Percentiles rank a stretch among this genome's conserved stretches.
These are phyloP conservation scores for Citrus unshiu DNA, from an alignment of 345 rosid species.

Conservation along the genomic window DNA sequence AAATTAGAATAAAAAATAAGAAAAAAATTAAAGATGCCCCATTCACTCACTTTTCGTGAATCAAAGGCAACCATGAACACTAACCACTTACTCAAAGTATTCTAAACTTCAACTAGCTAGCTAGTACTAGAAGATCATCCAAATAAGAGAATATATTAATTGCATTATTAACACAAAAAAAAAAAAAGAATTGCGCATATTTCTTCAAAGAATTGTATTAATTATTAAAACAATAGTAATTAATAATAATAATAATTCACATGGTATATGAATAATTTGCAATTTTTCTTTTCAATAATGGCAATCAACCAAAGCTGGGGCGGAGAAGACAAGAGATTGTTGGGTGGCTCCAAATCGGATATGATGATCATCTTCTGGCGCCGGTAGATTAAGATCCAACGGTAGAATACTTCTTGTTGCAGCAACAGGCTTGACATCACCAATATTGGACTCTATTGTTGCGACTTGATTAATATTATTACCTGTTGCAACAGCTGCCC, in stretches of 20 bases:
- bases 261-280: slow-evolving; percentile 13
- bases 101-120: slow-evolving; percentile 58
- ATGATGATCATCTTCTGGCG: slow-evolving; percentile 58
- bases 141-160: not conserved
- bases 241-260: slow-evolving; percentile 33
- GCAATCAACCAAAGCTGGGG: slow-evolving; percentile 87
- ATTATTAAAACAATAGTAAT: slow-evolving; percentile 11
- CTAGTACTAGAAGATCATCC: slow-evolving; percentile 35
- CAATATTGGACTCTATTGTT: not conserved
- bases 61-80: slow-evolving; percentile 77
- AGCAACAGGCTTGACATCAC: slow-evolving; percentile 26
- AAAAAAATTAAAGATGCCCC: slow-evolving; percentile 44
- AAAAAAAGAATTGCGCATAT: slow-evolving; percentile 3
- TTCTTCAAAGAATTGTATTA: slow-evolving; percentile 28
- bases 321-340: slow-evolving; percentile 45
- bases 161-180: not conserved
- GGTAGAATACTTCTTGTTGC: slow-evolving; percentile 38
- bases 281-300: slow-evolving; percentile 47
- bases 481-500: slow-evolving; percentile 29
- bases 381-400: slow-evolving; percentile 94
- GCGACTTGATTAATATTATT: not conserved
- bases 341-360: slow-evolving; percentile 41
- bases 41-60: slow-evolving; percentile 89
- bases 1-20: slow-evolving; percentile 1
- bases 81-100: slow-evolving; percentile 87